A percentile compares a stretch with the other conserved stretches of the same genome.
These are phyloP conservation scores for Metarhizium album DNA, from an alignment of 2,329 filamentous ascomycete genomes.

Conservation along the genomic window DNA sequence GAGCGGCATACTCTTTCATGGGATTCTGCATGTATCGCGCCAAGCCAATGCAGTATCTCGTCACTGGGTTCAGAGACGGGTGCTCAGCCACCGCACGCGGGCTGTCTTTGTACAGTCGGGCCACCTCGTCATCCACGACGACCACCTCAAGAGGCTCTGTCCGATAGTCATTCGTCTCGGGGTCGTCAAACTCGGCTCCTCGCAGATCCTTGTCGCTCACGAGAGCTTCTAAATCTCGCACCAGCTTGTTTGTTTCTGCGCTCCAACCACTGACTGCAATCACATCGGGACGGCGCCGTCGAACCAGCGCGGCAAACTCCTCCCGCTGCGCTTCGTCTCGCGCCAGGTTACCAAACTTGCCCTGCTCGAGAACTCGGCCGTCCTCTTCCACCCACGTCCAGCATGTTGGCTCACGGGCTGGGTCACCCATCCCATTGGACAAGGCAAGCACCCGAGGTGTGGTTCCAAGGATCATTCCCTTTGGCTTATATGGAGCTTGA, in stretches of 20 bases:
- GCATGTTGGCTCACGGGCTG: constrained; percentile 65
- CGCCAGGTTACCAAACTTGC: constrained; percentile 72
- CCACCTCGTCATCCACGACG: constrained; percentile 92
- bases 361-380: constrained; percentile 77
- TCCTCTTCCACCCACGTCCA: constrained; percentile 95
- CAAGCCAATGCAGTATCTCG: constrained; percentile 80
- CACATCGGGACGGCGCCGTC: constrained; percentile 76
- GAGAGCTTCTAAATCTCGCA: constrained; percentile 69
- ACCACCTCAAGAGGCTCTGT: constrained; percentile 78
- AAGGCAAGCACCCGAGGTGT: constrained; percentile 77
- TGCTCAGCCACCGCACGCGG: constrained; percentile 69
- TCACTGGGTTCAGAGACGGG: constrained; percentile 66
- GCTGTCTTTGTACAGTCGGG: constrained; percentile 90
- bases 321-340: constrained; percentile 56
- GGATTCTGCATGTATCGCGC: constrained; percentile 92
- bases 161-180: constrained; percentile 62
- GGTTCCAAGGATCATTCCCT: constrained; percentile 82
- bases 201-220: constrained; percentile 68
- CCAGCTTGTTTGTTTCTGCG: constrained; percentile 73
- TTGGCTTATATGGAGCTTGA: constrained; percentile 91
- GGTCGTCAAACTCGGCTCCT: constrained; percentile 71
- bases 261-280: constrained; percentile 83
- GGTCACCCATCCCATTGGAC: constrained; percentile 72
- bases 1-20: constrained; percentile 88
- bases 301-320: constrained; percentile 67